phyloP scores from a whole-genome alignment of 75 land plant species.

The Chamaecyparis obtusa region DNA sequence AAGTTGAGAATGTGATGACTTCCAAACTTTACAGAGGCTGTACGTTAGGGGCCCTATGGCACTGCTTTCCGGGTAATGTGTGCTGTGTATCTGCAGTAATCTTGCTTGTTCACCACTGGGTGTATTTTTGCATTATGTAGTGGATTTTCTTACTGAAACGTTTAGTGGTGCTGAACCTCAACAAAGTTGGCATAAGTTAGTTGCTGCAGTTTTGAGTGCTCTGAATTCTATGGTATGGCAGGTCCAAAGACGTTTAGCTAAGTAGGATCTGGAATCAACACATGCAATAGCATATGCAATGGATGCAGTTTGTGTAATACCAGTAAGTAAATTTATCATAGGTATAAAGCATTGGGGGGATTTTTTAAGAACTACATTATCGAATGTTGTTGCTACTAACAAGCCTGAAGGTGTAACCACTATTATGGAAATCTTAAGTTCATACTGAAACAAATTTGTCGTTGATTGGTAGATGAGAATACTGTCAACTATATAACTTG shows the following conservation, averaged over 20 bases:
- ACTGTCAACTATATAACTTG: slow-evolving; percentile 30
- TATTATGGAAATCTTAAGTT: slow-evolving; percentile 6
- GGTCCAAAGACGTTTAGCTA: slow-evolving; percentile 9
- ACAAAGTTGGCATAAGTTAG: slow-evolving; percentile 5
- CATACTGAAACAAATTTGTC: slow-evolving; percentile 30
- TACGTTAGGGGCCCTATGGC: neutral
- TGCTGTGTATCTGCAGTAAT: slow-evolving; percentile 3
- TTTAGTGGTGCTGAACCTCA: neutral
- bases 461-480: slow-evolving; percentile 41
- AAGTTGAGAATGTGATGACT: slow-evolving; percentile 38
- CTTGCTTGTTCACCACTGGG: neutral
- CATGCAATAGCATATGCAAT: slow-evolving; percentile 1
- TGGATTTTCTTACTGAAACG: neutral
- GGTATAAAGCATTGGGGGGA: slow-evolving; percentile 34
- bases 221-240: slow-evolving; percentile 13
- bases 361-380: slow-evolving; percentile 26
- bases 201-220: slow-evolving; percentile 10
- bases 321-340: slow-evolving; percentile 30
- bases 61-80: neutral
- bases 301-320: slow-evolving; percentile 19
- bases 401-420: slow-evolving; percentile 12
- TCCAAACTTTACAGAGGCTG: slow-evolving; percentile 32
- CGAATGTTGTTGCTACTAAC: slow-evolving; percentile 19
- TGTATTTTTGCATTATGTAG: slow-evolving; percentile 5
- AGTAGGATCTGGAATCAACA: slow-evolving; percentile 10